Evolutionary conservation across 73 alveolate species (phyloP).

Genomic region (Paraurostyla sp.): DNA sequence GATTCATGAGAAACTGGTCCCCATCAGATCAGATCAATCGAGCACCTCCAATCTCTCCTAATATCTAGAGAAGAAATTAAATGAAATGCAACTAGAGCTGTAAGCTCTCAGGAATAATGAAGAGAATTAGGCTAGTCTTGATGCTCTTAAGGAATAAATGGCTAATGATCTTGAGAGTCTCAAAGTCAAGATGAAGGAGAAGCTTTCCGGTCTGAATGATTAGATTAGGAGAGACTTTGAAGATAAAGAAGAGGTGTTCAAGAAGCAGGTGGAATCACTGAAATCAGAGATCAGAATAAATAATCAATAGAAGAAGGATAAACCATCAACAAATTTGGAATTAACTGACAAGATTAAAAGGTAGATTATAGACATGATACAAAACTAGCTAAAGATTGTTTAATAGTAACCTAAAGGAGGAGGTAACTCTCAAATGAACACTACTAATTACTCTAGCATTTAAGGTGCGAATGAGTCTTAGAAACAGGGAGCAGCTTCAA

Average conservation of each 20-base stretch:
- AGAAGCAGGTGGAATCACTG: not conserved
- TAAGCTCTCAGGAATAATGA: too few species aligned
- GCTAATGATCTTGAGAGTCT: too few species aligned
- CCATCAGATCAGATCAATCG: not conserved
- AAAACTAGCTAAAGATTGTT: too few species aligned
- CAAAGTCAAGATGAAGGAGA: too few species aligned
- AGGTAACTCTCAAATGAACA: too few species aligned
- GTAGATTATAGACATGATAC: not conserved
- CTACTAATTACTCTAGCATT: too few species aligned
- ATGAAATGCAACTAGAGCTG: not conserved
- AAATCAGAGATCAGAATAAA: not conserved
- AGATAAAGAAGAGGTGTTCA: not conserved
- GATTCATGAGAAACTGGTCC: not conserved
- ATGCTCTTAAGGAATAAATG: too few species aligned
- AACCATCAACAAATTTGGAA: not conserved
- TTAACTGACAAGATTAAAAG: conserved; percentile 7
- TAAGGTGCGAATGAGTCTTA: too few species aligned
- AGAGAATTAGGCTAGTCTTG: too few species aligned
- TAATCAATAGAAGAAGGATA: not conserved
- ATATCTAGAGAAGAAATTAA: conserved; percentile 13
- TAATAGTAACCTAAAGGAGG: too few species aligned
- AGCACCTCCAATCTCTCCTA: not conserved
- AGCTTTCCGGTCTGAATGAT: too few species aligned
- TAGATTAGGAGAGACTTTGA: not conserved
- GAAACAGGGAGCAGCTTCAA: too few species aligned